phyloP scores from a whole-genome alignment of 2,329 filamentous ascomycete species.

The Botrytis byssoidea region DNA sequence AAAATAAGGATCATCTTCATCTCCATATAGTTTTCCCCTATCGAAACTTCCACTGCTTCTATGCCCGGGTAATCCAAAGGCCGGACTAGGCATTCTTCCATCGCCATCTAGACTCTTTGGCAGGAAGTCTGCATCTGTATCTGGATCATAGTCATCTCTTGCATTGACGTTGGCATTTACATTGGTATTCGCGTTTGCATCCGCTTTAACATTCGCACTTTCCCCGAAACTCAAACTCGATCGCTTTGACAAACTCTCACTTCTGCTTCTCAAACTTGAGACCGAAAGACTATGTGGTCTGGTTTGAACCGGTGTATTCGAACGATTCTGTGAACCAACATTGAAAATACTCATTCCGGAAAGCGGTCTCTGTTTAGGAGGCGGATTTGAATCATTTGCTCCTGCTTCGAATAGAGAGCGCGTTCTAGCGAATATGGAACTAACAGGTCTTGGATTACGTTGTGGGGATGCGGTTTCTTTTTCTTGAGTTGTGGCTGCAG shows the following conservation, averaged over 20 bases:
- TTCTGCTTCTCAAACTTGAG: not conserved
- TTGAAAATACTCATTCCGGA: constrained; percentile 8
- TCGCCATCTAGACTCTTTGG: constrained; percentile 15
- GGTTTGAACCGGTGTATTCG: constrained; percentile 3
- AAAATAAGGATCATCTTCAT: constrained; percentile 1
- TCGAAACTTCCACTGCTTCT: constrained; percentile 14
- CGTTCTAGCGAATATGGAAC: constrained; percentile 32
- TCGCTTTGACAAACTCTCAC: not conserved
- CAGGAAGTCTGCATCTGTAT: constrained; percentile 14
- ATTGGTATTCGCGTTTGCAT: not conserved
- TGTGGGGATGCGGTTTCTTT: not conserved
- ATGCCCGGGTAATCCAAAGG: not conserved
- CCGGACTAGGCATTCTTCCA: constrained; percentile 8
- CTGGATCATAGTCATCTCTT: constrained; percentile 17
- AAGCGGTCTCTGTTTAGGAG: constrained; percentile 12
- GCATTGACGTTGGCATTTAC: not conserved
- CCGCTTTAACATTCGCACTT: not conserved
- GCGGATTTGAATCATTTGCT: constrained; percentile 15
- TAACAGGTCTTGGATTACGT: constrained; percentile 20
- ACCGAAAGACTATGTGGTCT: constrained; percentile 5
- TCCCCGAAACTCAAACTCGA: not conserved
- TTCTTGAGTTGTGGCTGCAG: not conserved
- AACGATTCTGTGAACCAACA: not conserved
- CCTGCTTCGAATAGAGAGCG: constrained; percentile 34
- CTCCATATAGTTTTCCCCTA: not conserved